Evolutionary conservation across 2,329 filamentous ascomycete genomes (phyloP).

Genomic region (Pseudogymnoascus sp.): DNA sequence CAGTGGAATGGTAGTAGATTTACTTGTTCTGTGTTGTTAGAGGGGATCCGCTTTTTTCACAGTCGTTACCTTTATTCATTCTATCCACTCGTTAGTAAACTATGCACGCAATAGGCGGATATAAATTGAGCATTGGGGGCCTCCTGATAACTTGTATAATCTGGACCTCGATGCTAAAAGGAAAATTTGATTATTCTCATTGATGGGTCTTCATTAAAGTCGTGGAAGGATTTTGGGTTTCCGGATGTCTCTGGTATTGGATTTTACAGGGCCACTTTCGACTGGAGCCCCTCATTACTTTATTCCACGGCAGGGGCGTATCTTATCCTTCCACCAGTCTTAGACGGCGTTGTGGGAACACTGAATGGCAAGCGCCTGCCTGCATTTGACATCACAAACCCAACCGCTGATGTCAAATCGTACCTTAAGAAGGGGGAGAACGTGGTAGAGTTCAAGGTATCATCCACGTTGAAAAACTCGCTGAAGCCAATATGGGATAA

Average conservation of each 20-base stretch:
- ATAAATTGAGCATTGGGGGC: slow-evolving; percentile 32
- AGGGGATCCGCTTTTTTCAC: too few species aligned
- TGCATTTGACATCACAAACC: background rate
- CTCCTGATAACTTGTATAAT: slow-evolving; percentile 29
- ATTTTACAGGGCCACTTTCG: background rate
- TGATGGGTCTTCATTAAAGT: background rate
- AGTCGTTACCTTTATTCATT: too few species aligned
- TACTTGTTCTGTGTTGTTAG: too few species aligned
- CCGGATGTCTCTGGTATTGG: background rate
- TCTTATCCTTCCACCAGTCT: background rate
- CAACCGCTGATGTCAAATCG: background rate
- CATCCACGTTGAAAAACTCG: background rate
- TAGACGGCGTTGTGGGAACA: background rate
- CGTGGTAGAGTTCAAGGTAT: background rate
- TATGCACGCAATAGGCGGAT: too few species aligned
- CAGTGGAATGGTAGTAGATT: too few species aligned
- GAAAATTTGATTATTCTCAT: slow-evolving; percentile 13
- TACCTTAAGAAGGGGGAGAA: background rate
- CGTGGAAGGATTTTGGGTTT: background rate
- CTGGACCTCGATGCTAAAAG: slow-evolving; percentile 8
- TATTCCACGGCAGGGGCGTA: background rate
- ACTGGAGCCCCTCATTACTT: background rate
- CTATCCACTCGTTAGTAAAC: too few species aligned
- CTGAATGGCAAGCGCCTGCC: background rate
- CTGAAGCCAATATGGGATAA: background rate